phyloP scores from a whole-genome alignment of 768 basidiomycete genomes.

The Kwoniella heveanensis region DNA sequence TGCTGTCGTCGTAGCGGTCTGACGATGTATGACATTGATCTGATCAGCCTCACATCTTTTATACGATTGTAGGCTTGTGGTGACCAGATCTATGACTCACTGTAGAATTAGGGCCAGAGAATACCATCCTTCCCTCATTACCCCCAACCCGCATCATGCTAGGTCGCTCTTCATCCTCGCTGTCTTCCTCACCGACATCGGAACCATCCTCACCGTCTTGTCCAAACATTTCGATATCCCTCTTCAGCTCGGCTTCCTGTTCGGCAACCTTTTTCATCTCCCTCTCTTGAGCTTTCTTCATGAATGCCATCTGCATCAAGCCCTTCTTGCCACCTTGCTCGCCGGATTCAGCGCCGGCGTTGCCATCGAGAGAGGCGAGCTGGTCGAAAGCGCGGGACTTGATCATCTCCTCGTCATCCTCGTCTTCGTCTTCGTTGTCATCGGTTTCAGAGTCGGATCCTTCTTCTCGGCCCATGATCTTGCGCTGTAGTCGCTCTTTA shows the following conservation, averaged over 20 bases:
- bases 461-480: slow-evolving; percentile 62
- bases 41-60: background rate
- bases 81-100: slow-evolving; percentile 16
- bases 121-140: slow-evolving; percentile 58
- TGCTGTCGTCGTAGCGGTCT: slow-evolving; percentile 5
- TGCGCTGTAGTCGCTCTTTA: slow-evolving; percentile 74
- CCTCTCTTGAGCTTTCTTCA: slow-evolving; percentile 85
- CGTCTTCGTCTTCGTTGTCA: slow-evolving; percentile 61
- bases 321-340: slow-evolving; percentile 61
- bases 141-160: slow-evolving; percentile 54
- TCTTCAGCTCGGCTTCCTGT: slow-evolving; percentile 71
- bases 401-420: slow-evolving; percentile 61
- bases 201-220: slow-evolving; percentile 52
- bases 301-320: slow-evolving; percentile 96
- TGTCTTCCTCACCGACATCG: slow-evolving; percentile 48
- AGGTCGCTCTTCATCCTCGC: slow-evolving; percentile 29
- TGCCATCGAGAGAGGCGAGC: slow-evolving; percentile 61
- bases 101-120: slow-evolving; percentile 35
- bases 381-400: slow-evolving; percentile 76
- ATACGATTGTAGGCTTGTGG: background rate
- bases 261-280: slow-evolving; percentile 64
- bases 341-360: slow-evolving; percentile 53
- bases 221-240: slow-evolving; percentile 65
- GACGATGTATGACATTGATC: background rate
- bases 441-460: slow-evolving; percentile 54